A percentile compares a stretch with the other conserved stretches of the same genome.
These are phyloP conservation scores for Escovopsis sp. DNA, from an alignment of 2,329 filamentous ascomycete genomes.

Conservation along the genomic window DNA sequence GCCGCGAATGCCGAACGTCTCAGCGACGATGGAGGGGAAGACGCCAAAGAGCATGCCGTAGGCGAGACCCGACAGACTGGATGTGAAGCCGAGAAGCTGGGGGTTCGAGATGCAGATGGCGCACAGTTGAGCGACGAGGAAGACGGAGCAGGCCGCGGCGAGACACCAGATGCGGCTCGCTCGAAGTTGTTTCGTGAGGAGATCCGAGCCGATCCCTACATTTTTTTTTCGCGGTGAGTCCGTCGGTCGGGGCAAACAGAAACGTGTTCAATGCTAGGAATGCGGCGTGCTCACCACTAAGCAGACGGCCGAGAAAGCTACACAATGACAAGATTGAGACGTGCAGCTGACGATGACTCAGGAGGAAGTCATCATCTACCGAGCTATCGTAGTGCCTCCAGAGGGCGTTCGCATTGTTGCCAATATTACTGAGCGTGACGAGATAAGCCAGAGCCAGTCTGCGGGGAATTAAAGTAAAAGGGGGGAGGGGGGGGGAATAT, in stretches of 20 bases:
- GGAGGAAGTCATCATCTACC: constrained; percentile 58
- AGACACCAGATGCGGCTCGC: constrained; percentile 87
- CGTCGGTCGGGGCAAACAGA: too few species aligned
- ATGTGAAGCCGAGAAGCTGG: constrained; percentile 61
- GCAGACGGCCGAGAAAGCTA: constrained; percentile 70
- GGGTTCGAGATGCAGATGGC: constrained; percentile 67
- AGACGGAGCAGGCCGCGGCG: constrained; percentile 60
- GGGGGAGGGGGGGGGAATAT: background rate
- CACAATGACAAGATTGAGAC: constrained; percentile 86
- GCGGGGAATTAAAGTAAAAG: background rate
- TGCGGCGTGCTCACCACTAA: constrained; percentile 44
- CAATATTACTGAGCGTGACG: constrained; percentile 59
- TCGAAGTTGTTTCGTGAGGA: constrained; percentile 66
- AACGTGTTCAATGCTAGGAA: background rate
- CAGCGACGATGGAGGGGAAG: constrained; percentile 76
- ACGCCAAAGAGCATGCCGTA: constrained; percentile 94
- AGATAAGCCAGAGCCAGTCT: too few species aligned
- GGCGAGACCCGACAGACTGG: constrained; percentile 68
- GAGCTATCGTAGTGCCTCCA: constrained; percentile 76
- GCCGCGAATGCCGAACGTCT: constrained; percentile 80
- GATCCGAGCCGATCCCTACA: constrained; percentile 72
- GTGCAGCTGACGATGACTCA: constrained; percentile 73
- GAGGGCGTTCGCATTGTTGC: constrained; percentile 73
- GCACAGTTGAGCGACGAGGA: constrained; percentile 63
- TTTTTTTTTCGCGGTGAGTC: too few species aligned